These are phyloP conservation scores for Rhodosporidiobolus odoratus DNA, from an alignment of 768 basidiomycete species.

Conservation along the genomic window DNA sequence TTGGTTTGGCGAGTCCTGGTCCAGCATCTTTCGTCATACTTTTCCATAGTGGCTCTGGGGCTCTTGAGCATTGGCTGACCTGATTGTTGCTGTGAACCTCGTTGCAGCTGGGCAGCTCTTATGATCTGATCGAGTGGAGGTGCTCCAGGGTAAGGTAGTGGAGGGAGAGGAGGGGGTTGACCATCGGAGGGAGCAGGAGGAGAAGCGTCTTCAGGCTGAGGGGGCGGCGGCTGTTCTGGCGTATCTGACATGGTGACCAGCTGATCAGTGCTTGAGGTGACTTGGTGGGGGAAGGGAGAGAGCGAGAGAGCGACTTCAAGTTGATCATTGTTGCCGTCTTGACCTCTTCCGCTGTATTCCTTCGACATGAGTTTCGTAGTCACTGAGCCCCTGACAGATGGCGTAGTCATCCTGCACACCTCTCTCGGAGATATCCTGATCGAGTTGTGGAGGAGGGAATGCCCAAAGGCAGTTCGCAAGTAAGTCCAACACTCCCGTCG, in stretches of 20 bases:
- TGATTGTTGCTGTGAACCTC: neutral
- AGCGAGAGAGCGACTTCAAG: too few relatives aligned
- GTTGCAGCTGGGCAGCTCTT: neutral
- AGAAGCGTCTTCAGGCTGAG: too few relatives aligned
- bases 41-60: conserved; percentile 8
- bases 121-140: conserved; percentile 1
- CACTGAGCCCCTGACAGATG: conserved; percentile 28
- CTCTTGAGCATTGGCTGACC: neutral
- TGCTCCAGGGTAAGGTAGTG: neutral
- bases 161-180: conserved; percentile 5
- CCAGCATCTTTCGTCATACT: conserved; percentile 32
- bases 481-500: conserved; percentile 11
- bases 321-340: neutral
- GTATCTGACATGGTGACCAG: too few relatives aligned
- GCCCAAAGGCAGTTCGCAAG: conserved; percentile 79
- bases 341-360: too few relatives aligned
- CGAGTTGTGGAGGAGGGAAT: conserved; percentile 58
- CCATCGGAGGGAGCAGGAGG: neutral
- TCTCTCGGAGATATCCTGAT: conserved; percentile 40
- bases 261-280: too few relatives aligned
- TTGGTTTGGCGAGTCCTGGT: conserved; percentile 22
- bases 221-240: too few relatives aligned
- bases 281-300: too few relatives aligned
- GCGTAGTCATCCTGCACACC: conserved; percentile 23
- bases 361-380: too few relatives aligned